Percentiles rank a stretch among this genome's conserved stretches.
Conservation (phyloP, 805 yeast species). For the Candida suzukii region DNA sequence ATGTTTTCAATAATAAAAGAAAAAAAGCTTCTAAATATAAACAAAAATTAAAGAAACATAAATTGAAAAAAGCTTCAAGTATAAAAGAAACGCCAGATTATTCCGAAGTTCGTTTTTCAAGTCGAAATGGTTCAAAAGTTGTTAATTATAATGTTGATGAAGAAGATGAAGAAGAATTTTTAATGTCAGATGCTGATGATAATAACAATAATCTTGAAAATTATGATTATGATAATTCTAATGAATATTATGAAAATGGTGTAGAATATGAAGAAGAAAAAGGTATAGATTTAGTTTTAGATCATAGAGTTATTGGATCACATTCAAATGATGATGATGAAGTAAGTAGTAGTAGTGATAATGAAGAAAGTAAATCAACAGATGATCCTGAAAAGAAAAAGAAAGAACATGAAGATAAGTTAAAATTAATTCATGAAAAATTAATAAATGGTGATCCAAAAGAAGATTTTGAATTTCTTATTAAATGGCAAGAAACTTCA, state of each 20-base stretch:
- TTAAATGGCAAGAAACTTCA: slow-evolving; percentile 84
- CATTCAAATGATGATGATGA: slow-evolving; percentile 13
- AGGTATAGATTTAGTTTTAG: slow-evolving; percentile 38
- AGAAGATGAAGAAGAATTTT: slow-evolving; percentile 46
- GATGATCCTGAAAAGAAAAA: slow-evolving; percentile 2
- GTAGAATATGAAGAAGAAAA: slow-evolving; percentile 15
- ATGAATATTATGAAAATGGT: slow-evolving; percentile 11
- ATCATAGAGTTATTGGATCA: slow-evolving; percentile 41
- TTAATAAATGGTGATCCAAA: slow-evolving; percentile 38
- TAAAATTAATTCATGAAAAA: neutral
- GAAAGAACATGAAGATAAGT: slow-evolving; percentile 70
- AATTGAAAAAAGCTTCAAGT: slow-evolving; percentile 6
- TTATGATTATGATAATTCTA: too few relatives aligned
- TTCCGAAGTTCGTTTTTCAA: slow-evolving; percentile 66
- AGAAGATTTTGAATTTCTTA: slow-evolving; percentile 47
- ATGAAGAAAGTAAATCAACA: slow-evolving; percentile 16
- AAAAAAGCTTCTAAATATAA: slow-evolving; percentile 12
- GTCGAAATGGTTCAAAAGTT: slow-evolving; percentile 54
- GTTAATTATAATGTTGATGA: slow-evolving; percentile 74
- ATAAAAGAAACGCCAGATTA: slow-evolving; percentile 13
- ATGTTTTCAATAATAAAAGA: slow-evolving; percentile 10
- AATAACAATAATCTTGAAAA: slow-evolving; percentile 19
- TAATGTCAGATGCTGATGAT: slow-evolving; percentile 36
- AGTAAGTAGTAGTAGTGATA: slow-evolving; percentile 27
- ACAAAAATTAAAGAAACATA: slow-evolving; percentile 28